Base-by-base conservation (phyloP, 768 basidiomycete genomes). In the Calocybe cyanea region DNA sequence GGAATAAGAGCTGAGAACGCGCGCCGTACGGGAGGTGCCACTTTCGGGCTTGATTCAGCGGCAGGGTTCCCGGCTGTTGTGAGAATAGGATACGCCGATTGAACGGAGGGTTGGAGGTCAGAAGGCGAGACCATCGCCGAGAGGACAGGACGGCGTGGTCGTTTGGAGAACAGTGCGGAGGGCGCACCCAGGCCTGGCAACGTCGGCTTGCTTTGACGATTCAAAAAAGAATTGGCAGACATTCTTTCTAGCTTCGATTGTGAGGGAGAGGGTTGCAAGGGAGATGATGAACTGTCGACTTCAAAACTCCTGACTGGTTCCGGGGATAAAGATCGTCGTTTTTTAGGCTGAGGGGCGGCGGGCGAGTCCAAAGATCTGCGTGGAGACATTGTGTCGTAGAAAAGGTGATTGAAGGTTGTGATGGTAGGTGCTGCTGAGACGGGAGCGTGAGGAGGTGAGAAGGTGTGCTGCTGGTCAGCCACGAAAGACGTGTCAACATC, bases 1-100 rank as follows among this genome's bases (percentile, higher is more conserved):
- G 75, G 65, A 34, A 86, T 65, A 66, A 87, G 74, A 3, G 88
- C 87, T 38, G 85, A 88, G 60, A 90, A 87, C 1, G 82, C 86
- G 21, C 87, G 80, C 19, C 88, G 80, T 13, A 74, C 68, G 21
- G 78, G 78, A 2, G 73, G 78, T 9, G 76, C 57, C 20, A 61
- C 69, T 34, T 62, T 49, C n/a, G 70, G 69, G 41, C 58, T 63
- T 38, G 39, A 47, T 11, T 59, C 60, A 19, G 62, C 60, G 21
- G 61, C 50, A 19, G 38, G 44, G 33, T 59, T 50, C 3, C 56
- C 64, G 18, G 54, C 59, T 9, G 61, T 56, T 1, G 60, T 61
- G 38, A 77, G 56, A 11, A 59, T 48, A 3, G 76, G 72, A 54
- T 71, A 72, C 3, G 76, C 73, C 15, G 72, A 76, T 14, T 66